Percentiles rank a stretch among this genome's conserved stretches.
Conservation (phyloP, 192 early-diverging fungal species). For the Chytriomyces hyalinus region DNA sequence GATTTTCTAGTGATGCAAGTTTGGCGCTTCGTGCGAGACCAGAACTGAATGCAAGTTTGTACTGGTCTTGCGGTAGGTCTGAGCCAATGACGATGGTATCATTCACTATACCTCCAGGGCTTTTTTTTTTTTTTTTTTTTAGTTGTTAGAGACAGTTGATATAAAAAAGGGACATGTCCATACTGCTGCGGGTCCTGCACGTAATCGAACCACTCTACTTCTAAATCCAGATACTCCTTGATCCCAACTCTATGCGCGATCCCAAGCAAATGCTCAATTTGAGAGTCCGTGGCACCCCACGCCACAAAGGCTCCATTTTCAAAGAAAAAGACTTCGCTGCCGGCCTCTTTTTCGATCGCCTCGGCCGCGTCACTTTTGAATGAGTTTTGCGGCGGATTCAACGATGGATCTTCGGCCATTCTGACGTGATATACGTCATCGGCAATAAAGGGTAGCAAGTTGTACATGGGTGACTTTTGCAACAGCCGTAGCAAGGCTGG, state of each 20-base stretch:
- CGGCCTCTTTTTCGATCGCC: not conserved
- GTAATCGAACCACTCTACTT: constrained; percentile 62
- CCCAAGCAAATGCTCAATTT: constrained; percentile 47
- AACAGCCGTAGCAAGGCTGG: constrained; percentile 48
- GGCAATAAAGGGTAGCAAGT: constrained; percentile 55
- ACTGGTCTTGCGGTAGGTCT: constrained; percentile 48
- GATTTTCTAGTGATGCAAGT: constrained; percentile 57
- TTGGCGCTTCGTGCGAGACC: constrained; percentile 63
- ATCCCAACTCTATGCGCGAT: constrained; percentile 53
- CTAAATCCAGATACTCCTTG: constrained; percentile 41
- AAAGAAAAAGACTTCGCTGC: constrained; percentile 59
- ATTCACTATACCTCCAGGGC: constrained; percentile 47
- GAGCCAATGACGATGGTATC: constrained; percentile 61
- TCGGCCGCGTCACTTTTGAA: not conserved
- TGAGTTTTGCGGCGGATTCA: not conserved
- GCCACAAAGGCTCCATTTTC: constrained; percentile 60
- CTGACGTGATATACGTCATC: constrained; percentile 60
- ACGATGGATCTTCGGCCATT: constrained; percentile 13
- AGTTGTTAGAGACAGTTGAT: constrained; percentile 7
- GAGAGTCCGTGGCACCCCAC: constrained; percentile 56
- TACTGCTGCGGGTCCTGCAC: constrained; percentile 48
- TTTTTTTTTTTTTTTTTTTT: not conserved
- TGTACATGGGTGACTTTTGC: constrained; percentile 33
- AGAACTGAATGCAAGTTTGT: constrained; percentile 63
- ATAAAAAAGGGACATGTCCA: not conserved